Percentiles rank a stretch among this genome's conserved stretches.
These are phyloP conservation scores for Middelhovenomyces tepae DNA, from an alignment of 805 yeast genomes.

Conservation along the genomic window DNA sequence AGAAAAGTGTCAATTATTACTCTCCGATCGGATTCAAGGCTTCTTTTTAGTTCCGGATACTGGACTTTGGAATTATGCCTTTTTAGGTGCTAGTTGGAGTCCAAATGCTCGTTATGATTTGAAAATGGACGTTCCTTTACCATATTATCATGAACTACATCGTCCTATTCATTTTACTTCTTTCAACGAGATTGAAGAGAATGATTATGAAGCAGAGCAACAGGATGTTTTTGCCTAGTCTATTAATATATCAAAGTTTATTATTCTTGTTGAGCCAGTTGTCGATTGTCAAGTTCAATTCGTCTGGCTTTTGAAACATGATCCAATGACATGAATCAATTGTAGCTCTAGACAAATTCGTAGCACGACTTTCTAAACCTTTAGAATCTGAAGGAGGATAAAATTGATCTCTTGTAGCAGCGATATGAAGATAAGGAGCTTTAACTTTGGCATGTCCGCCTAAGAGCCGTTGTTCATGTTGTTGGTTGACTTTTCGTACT, in stretches of 20 bases:
- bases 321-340: not conserved
- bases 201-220: constrained; percentile 44
- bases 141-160: constrained; percentile 78
- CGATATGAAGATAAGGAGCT: no score
- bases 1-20: constrained; percentile 53
- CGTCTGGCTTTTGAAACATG: not conserved
- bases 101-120: constrained; percentile 49
- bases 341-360: no score
- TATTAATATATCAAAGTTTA: not conserved
- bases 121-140: constrained; percentile 70
- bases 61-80: constrained; percentile 83
- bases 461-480: no score
- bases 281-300: not conserved
- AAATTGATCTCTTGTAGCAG: no score
- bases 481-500: no score
- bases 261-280: not conserved
- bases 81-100: constrained; percentile 79
- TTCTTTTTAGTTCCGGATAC: constrained; percentile 79
- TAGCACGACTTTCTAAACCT: no score
- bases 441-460: no score
- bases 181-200: constrained; percentile 55
- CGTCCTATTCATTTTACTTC: constrained; percentile 80
- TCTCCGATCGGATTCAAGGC: constrained; percentile 72
- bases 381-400: no score
- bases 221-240: constrained; percentile 49